Evolutionary conservation across 768 basidiomycete species (phyloP), one percentile per base, ranked within the genome.

Genomic region (Agaricus subrufescens): DNA sequence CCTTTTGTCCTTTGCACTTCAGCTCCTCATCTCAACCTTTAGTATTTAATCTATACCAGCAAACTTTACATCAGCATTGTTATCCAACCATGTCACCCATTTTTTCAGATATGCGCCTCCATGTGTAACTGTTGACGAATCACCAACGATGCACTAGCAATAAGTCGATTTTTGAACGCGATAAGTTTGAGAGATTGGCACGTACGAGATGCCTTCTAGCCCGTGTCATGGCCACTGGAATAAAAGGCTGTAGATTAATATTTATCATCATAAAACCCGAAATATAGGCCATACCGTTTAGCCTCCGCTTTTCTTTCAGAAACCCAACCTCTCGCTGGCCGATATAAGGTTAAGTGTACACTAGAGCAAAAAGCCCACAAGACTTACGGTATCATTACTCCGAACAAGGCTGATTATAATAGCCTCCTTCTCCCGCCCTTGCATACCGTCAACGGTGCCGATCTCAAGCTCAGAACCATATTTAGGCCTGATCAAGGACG

Each of bases 401-500:
- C 97, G 79, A 1, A 98, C 97, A 3, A 99, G 81, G 61, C 85
- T 91, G 52, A 99, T 90, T 25, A 98, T 83, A 39, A 98, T 84
- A 0, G 94, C 94, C 52, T 98, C 93, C 62, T 93, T 93, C 68
- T 99, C 96, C 48, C 97, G 83, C 0, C 96, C 96, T 74, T 99
- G 97, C 86, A 98, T 91, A 0, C 94, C 94, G 65, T 98, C 97
- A 1, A 98, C 94, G 0, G 89, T 92, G 1, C 95, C 97, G 44
- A 97, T 92, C 62, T 98, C 94, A 0, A 98, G 78, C 26, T 74
- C 73, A 0, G 75, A 68, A 0, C 88, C 89, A 62, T 89, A 79
- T n/a, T 73, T 66, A 0, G 87, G 84, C 25, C 88, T 83, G 19
- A 99, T 73, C 43, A 93, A 73, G 0, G 87, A 85, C 0, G 91